These are phyloP conservation scores for Teunomyces funiuensis DNA, from an alignment of 805 yeast species.

Conservation along the genomic window DNA sequence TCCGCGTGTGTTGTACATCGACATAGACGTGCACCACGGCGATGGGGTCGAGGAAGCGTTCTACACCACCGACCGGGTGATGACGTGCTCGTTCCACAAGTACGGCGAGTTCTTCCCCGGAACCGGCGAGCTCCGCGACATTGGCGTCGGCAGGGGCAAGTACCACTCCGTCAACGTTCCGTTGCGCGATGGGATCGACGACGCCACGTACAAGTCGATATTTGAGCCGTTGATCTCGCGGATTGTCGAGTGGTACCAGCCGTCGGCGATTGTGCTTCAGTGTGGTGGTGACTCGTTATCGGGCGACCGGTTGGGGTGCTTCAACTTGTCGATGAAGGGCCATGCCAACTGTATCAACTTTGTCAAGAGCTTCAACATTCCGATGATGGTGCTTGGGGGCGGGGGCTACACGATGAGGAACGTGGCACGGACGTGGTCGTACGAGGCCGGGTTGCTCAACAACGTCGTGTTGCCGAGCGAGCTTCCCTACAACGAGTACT, in stretches of 20 bases:
- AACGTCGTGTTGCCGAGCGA: conserved; percentile 63
- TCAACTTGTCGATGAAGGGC: conserved; percentile 88
- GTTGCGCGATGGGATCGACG: conserved; percentile 90
- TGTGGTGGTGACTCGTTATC: conserved; percentile 98
- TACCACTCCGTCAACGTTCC: conserved; percentile 86
- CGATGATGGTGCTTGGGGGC: conserved; percentile 93
- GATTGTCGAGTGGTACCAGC: conserved; percentile 84
- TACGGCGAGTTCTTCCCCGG: conserved; percentile 94
- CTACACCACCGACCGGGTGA: conserved; percentile 86
- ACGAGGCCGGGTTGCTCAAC: conserved; percentile 84
- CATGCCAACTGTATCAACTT: conserved; percentile 95
- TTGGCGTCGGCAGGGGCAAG: conserved; percentile 83
- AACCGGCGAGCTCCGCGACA: conserved; percentile 82
- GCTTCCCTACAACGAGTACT: conserved; percentile 90
- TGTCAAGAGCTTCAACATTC: conserved; percentile 81
- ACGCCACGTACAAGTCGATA: conserved; percentile 77
- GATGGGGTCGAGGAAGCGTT: conserved; percentile 96
- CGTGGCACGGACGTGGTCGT: conserved; percentile 94
- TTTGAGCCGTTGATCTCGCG: conserved; percentile 85
- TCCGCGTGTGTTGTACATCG: conserved; percentile 84
- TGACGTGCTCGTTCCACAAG: conserved; percentile 89
- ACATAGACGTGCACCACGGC: conserved; percentile 91
- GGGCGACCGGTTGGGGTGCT: conserved; percentile 94
- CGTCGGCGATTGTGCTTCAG: conserved; percentile 94
- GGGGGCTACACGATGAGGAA: conserved; percentile 98